Evolutionary conservation across 129 eudicot genomes (phyloP).

Genomic region (Rutidosis leptorrhynchoides): DNA sequence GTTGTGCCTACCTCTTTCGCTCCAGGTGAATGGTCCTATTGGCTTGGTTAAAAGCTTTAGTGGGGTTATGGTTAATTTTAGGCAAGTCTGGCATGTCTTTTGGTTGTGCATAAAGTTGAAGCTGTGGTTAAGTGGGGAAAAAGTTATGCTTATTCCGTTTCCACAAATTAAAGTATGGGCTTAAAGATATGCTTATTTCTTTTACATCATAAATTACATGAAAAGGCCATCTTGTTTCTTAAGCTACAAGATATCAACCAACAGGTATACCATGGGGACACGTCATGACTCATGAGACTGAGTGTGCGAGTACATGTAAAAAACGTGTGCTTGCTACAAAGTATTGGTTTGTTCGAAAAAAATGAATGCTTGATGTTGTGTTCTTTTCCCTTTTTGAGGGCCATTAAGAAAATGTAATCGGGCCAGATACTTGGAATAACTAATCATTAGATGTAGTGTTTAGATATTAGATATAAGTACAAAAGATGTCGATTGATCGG

Average conservation of each 20-base stretch:
- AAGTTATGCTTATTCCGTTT: not conserved
- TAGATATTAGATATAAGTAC: not conserved
- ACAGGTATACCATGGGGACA: not conserved
- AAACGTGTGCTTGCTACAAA: not conserved
- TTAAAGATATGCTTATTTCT: conserved; percentile 10
- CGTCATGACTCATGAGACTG: not conserved
- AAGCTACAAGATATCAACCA: not conserved
- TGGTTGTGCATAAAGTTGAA: conserved; percentile 21
- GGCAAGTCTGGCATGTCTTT: conserved; percentile 9
- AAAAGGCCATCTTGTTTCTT: not conserved
- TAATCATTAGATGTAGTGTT: not conserved
- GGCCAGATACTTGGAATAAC: not conserved
- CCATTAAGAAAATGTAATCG: not conserved
- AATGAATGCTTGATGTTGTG: not conserved
- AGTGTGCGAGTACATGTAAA: not conserved
- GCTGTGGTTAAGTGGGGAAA: not conserved
- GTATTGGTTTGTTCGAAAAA: not conserved
- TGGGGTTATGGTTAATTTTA: conserved; percentile 8
- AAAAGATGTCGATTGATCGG: not conserved
- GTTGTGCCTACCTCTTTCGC: not conserved
- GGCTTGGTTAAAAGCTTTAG: not conserved
- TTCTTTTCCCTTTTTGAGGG: not conserved
- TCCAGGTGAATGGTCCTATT: conserved; percentile 13
- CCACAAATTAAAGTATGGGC: not conserved
- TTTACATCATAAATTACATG: not conserved